Conservation (phyloP, 2,329 filamentous ascomycete species). For the Phaeosphaeria sp. region DNA sequence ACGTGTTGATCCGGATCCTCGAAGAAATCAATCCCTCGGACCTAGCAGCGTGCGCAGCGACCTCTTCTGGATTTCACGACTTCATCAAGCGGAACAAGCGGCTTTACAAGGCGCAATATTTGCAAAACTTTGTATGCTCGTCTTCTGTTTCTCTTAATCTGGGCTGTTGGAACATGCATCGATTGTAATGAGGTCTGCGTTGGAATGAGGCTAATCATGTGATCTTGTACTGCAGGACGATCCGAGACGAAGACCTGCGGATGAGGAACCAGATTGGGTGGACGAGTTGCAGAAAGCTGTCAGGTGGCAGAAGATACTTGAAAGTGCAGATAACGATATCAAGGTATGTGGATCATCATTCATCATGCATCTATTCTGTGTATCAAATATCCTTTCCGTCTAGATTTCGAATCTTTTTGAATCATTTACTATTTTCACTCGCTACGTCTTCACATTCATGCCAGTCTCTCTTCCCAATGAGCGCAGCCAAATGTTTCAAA, state of each 20-base stretch:
- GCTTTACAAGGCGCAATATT: slow-evolving; percentile 69
- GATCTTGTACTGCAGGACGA: slow-evolving; percentile 44
- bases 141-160: neutral
- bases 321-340: slow-evolving; percentile 47
- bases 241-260: slow-evolving; percentile 36
- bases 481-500: too few relatives aligned
- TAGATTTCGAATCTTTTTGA: neutral
- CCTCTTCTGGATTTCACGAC: slow-evolving; percentile 53
- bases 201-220: slow-evolving; percentile 13
- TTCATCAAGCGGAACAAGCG: slow-evolving; percentile 65
- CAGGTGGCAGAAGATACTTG: slow-evolving; percentile 53
- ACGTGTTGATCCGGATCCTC: slow-evolving; percentile 44
- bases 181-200: too few relatives aligned
- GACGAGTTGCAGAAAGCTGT: slow-evolving; percentile 37
- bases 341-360: slow-evolving; percentile 40
- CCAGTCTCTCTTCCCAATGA: slow-evolving; percentile 12
- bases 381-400: too few relatives aligned
- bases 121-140: slow-evolving; percentile 60
- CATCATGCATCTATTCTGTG: neutral
- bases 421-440: neutral
- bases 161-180: too few relatives aligned
- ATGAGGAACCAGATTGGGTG: slow-evolving; percentile 42
- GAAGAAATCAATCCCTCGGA: slow-evolving; percentile 42
- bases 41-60: slow-evolving; percentile 38
- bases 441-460: neutral